Evolutionary conservation across 495 filamentous ascomycete genomes (phyloP).

Genomic region (Emericellopsis terricola): DNA sequence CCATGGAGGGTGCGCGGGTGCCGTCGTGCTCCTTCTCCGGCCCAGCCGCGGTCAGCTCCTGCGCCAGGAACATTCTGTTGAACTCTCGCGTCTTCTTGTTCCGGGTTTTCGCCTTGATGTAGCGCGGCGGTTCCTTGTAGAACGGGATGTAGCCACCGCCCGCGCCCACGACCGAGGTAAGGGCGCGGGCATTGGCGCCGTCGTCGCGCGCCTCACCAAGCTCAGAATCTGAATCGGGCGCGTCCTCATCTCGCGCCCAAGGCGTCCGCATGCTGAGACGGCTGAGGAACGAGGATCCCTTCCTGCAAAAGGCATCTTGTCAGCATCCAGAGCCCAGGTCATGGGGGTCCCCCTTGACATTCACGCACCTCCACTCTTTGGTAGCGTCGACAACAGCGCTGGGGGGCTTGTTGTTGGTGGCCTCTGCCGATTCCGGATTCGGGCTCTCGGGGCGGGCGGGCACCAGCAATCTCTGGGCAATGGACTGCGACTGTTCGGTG

Average conservation of each 20-base stretch:
- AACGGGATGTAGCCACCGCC: constrained; percentile 67
- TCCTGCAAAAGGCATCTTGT: constrained; percentile 28
- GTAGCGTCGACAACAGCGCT: constrained; percentile 14
- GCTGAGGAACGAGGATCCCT: constrained; percentile 81
- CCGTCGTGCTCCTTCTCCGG: constrained; percentile 3
- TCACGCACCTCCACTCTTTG: constrained; percentile 53
- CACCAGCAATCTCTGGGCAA: constrained; percentile 46
- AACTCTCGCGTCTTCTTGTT: constrained; percentile 77
- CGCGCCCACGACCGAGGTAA: constrained; percentile 49
- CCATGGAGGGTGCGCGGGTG: constrained; percentile 6
- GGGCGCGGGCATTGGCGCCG: constrained; percentile 65
- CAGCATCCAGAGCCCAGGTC: background rate
- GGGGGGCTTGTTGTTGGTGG: constrained; percentile 10
- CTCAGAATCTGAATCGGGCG: constrained; percentile 56
- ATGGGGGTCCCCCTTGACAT: background rate
- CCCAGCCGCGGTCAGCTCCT: constrained; percentile 46
- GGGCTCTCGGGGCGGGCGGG: constrained; percentile 33
- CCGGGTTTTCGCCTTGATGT: constrained; percentile 67
- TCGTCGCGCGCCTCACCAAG: constrained; percentile 51
- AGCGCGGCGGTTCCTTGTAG: constrained; percentile 76
- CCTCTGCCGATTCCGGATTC: constrained; percentile 4
- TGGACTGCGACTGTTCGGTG: constrained; percentile 13
- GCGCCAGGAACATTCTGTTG: constrained; percentile 73
- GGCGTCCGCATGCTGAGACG: constrained; percentile 62
- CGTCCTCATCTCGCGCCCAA: constrained; percentile 43